Percentiles rank a stretch among this genome's conserved stretches.
Conservation (phyloP, 352 stramenopile genomes). For the Phytophthora lateralis region DNA sequence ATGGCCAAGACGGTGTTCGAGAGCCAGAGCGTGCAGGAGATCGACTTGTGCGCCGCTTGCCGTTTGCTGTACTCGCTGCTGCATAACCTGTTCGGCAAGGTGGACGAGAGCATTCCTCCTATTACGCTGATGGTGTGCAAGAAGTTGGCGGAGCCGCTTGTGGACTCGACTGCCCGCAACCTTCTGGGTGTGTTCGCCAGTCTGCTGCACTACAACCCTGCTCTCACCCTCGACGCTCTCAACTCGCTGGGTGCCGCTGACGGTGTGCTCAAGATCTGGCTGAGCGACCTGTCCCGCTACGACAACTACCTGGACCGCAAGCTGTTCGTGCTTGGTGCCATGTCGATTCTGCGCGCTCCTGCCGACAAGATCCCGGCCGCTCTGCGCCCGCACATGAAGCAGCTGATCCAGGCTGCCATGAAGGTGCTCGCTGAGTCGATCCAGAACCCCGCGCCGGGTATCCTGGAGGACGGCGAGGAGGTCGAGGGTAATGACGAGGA, state of each 20-base stretch:
- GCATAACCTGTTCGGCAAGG: conserved; percentile 85
- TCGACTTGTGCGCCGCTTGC: conserved; percentile 75
- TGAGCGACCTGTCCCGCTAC: conserved; percentile 85
- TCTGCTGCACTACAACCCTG: conserved; percentile 94
- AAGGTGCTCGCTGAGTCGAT: conserved; percentile 86
- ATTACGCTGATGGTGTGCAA: conserved; percentile 76
- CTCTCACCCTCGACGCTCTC: conserved; percentile 87
- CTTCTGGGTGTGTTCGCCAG: conserved; percentile 93
- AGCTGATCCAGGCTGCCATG: conserved; percentile 84
- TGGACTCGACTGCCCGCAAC: conserved; percentile 71
- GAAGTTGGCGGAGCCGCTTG: conserved; percentile 60
- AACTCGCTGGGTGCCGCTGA: conserved; percentile 89
- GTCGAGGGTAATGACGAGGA: conserved; percentile 57
- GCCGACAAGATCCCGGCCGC: conserved; percentile 80
- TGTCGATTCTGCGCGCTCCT: conserved; percentile 91
- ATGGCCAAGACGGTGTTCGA: conserved; percentile 82
- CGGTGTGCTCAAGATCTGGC: conserved; percentile 92
- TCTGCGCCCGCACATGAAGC: conserved; percentile 87
- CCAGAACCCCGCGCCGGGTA: conserved; percentile 58
- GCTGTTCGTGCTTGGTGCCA: conserved; percentile 92
- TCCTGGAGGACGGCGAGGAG: conserved; percentile 69
- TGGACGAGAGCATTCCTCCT: conserved; percentile 76
- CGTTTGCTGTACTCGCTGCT: conserved; percentile 81
- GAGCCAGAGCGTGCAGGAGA: conserved; percentile 61
- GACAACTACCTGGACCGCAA: conserved; percentile 91